Evolutionary conservation across 306 rosid genomes (phyloP), one percentile per base, ranked within the genome.

Genomic region (Quillaja saponaria): DNA sequence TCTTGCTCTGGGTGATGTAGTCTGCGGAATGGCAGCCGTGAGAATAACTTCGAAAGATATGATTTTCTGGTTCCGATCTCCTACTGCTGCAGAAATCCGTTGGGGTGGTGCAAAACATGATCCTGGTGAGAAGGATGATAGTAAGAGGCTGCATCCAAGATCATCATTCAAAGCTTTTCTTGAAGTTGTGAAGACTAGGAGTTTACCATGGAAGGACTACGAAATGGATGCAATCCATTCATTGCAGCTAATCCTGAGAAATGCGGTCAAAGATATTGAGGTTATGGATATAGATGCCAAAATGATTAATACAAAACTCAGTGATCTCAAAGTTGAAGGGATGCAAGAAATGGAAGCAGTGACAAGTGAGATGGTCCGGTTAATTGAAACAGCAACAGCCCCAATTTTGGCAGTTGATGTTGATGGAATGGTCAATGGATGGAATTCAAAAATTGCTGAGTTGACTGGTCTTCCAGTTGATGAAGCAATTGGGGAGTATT

Each of bases 161-260:
- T 89, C 99, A 14, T 92, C 99, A 13, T 92, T 92, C 77, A 89
- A 86, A 74, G 99, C 99, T 72, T 92, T 92, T 78, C 96, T 92
- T 66, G 89, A 92, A 68, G 99, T 92, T 49, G 96, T 86, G 63
- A 87, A 75, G 75, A 45, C 74, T 41, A 84, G 95, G 73, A 86
- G 98, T 71, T 25, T 86, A 13, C 95, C 95, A 0, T 92, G 98
- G 98, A 86, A 83, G 80, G 95, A 92, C 73, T 82, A 75, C 52
- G 98, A 92, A 76, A 92, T 92, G 96, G 98, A 92, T 64, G 96
- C 98, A 39, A 92, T 92, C 73, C 98, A 88, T 72, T 88, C 98
- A 9, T 81, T 92, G 82, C 98, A 92, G 85, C 88, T 92, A 58
- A 92, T 92, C 60, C 81, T 92, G 64, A 79, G 98, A 76, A 86